Evolutionary conservation across 192 early-diverging fungal species (phyloP), one percentile per base, ranked within the genome.

Genomic region (Coemansia asiatica): DNA sequence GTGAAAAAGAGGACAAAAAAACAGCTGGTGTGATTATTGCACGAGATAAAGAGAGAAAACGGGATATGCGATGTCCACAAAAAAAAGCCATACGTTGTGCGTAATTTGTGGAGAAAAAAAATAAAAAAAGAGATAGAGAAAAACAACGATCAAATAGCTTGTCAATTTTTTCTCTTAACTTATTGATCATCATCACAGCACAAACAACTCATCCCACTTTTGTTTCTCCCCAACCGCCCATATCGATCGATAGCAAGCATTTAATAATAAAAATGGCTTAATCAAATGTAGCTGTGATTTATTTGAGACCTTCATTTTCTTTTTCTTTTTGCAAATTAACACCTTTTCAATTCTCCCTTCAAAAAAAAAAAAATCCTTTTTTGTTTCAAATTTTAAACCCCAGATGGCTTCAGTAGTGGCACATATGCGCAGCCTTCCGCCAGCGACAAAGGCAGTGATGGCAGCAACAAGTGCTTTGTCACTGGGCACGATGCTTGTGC

Each of bases 331-430:
- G 48, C 48, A 50, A n/a, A 22, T 50, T n/a, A 8, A 48, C 46
- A 48, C n/a, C n/a, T n/a, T n/a, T n/a, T n/a, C n/a, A n/a, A n/a
- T n/a, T n/a, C n/a, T n/a, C n/a, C n/a, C n/a, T n/a, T n/a, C n/a
- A n/a, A n/a, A n/a, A n/a, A n/a, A n/a, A n/a, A n/a, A n/a, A n/a
- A n/a, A n/a, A n/a, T n/a, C n/a, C 31, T 33, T 33, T 44, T 44
- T 44, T 18, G 2, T 3, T 44, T 44, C 13, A 44, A 44, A 10
- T 16, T 44, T 44, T 44, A 44, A 33, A 33, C 4, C 3, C 31
- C 47, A 40, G 28, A 82, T 82, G 79, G 72, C 60, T 59, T 55
- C 46, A 18, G 47, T 76, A 31, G 10, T 82, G 16, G 49, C 49
- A 48, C 60, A 72, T 60, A 38, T 64, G 50, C 58, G 61, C 31